Base-by-base conservation (phyloP, 129 eudicot genomes). In the Solidago caesia region DNA sequence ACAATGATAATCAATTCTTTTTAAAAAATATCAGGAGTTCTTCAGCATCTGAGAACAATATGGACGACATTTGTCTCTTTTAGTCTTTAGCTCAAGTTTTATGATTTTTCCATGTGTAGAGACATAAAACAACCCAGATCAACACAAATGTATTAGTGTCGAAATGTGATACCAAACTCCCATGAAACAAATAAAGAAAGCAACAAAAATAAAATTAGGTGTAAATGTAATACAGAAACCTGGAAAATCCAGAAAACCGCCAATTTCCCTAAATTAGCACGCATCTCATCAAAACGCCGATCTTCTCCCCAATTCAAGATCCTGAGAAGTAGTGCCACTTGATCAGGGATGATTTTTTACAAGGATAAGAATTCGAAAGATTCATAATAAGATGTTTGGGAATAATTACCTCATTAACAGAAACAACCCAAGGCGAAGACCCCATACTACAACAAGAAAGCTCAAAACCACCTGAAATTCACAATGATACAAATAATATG, bases 241-340 rank as follows among this genome's bases (percentile, higher is more conserved):
- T 91, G 99, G 81, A 95, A 89, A 73, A 82, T 83, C 97, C 99
- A 95, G 82, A 95, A 95, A 68, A 87, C 73, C 1, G 92, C 96
- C 80, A 95, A 76, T 73, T 89, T 95, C 11, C 89, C 97, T 68
- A 95, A 77, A 84, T 91, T 95, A 44, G 7, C 41, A 44, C 99
- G 97, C 91, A 88, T 95, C 64, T 95, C 90, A 73, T 95, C 99
- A 72, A 95, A 95, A 72, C 99, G 97, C 2, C 90, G 86, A 73
- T 95, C 99, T 85, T 95, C 99, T 70, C 97, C 99, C 97, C 99
- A 95, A 66, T 84, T 91, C 82, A 95, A 69, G 75, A 95, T 95
- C 91, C 99, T 94, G 85, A 55, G 43, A 51, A 43, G 62, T 68
- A 71, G 27, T 3, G 57, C 6, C 27, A 71, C 62, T 7, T 49